Conservation (phyloP, 2,329 filamentous ascomycete species). For the Fusarium verticillioides region DNA sequence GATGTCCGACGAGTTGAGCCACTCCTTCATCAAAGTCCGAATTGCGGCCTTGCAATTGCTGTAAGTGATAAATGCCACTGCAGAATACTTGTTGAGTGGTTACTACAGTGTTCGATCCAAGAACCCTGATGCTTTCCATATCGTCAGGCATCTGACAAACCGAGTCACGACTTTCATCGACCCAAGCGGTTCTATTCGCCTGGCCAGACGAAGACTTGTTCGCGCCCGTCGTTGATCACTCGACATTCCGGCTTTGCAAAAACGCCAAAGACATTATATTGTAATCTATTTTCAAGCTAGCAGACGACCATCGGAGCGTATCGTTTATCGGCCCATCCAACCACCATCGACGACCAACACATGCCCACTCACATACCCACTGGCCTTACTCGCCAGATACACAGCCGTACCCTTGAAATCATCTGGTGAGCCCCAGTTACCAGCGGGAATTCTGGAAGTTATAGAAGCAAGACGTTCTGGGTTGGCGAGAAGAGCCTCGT, state of each 20-base stretch:
- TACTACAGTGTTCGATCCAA: constrained; percentile 20
- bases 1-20: constrained; percentile 56
- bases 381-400: constrained; percentile 80
- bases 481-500: constrained; percentile 81
- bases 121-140: constrained; percentile 2
- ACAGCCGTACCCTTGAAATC: constrained; percentile 89
- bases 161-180: constrained; percentile 39
- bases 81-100: not conserved
- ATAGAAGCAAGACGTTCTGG: constrained; percentile 77
- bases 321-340: constrained; percentile 82
- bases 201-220: constrained; percentile 41
- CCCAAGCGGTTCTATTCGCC: constrained; percentile 24
- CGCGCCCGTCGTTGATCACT: constrained; percentile 32
- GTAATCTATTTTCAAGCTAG: constrained; percentile 4
- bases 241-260: not conserved
- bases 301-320: not conserved
- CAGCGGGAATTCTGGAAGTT: constrained; percentile 82
- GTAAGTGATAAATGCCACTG: constrained; percentile 50
- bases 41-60: constrained; percentile 60
- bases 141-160: constrained; percentile 39
- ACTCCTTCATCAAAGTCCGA: constrained; percentile 57
- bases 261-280: constrained; percentile 3
- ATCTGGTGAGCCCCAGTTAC: constrained; percentile 83
- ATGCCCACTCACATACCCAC: constrained; percentile 84
- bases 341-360: constrained; percentile 87